A percentile compares a stretch with the other conserved stretches of the same genome.
phyloP scores from a whole-genome alignment of 441 rosid genomes.

The Corymbia citriodora region DNA sequence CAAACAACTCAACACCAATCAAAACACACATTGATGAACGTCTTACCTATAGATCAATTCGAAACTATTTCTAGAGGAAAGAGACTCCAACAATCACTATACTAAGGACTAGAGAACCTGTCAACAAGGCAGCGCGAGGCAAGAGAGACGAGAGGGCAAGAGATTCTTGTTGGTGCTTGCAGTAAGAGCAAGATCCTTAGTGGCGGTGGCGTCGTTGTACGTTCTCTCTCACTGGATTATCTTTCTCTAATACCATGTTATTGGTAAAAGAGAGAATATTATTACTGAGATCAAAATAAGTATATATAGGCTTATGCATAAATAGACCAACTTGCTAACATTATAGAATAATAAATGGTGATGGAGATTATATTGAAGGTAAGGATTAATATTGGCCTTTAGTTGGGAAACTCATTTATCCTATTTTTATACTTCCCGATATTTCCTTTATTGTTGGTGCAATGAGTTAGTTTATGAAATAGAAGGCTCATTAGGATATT shows the following conservation, averaged over 20 bases:
- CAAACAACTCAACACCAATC: not conserved
- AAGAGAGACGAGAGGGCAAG: not conserved
- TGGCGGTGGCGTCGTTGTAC: not conserved
- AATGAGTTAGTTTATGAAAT: no score
- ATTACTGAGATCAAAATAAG: not conserved
- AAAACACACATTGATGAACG: not conserved
- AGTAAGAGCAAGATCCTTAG: not conserved
- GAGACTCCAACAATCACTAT: not conserved
- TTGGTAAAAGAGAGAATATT: not conserved
- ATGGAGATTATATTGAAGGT: no score
- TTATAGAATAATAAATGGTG: not conserved
- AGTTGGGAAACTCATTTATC: no score
- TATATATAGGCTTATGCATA: not conserved
- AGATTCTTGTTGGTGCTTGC: not conserved
- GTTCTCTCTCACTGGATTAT: not conserved
- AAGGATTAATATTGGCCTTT: no score
- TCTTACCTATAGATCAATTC: not conserved
- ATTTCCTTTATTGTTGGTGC: no score
- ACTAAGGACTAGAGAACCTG: not conserved
- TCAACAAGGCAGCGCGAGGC: not conserved
- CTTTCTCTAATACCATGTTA: not conserved
- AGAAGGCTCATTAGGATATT: no score
- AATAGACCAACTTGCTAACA: not conserved
- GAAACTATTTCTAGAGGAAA: not conserved
- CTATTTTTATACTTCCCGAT: no score